Evolutionary conservation across 108 stramenopile species (phyloP).

Genomic region (Cylindrotheca closterium): DNA sequence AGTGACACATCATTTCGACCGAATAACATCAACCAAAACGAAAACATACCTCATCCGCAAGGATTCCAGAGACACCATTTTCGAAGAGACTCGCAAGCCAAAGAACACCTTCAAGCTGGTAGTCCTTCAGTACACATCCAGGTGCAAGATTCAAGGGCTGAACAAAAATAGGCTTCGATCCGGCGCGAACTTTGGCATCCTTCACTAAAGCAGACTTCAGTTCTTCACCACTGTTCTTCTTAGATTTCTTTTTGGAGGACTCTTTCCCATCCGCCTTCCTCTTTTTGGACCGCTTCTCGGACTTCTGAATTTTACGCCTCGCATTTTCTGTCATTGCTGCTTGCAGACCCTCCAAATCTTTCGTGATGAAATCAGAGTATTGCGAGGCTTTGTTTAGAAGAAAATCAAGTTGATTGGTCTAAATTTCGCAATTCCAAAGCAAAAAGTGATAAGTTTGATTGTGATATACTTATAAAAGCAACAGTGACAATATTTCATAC

Average conservation of each 20-base stretch:
- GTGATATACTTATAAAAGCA: neutral
- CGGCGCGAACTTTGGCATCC: slow-evolving; percentile 38
- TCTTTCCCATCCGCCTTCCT: slow-evolving; percentile 28
- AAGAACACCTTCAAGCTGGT: slow-evolving; percentile 88
- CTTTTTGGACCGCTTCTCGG: slow-evolving; percentile 51
- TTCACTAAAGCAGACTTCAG: slow-evolving; percentile 65
- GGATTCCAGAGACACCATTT: slow-evolving; percentile 97
- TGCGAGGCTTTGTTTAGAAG: slow-evolving; percentile 78
- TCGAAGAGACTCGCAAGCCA: slow-evolving; percentile 97
- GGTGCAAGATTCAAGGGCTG: slow-evolving; percentile 78
- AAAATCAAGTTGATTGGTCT: slow-evolving; percentile 83
- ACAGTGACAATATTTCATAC: slow-evolving; percentile 34
- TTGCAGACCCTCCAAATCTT: slow-evolving; percentile 80
- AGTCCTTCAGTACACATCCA: slow-evolving; percentile 81
- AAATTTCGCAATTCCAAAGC: neutral
- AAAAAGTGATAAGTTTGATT: neutral
- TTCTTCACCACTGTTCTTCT: slow-evolving; percentile 52
- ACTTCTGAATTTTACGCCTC: slow-evolving; percentile 30
- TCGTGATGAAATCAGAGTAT: slow-evolving; percentile 85
- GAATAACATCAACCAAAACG: neutral
- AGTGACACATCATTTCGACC: neutral
- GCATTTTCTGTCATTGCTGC: slow-evolving; percentile 63
- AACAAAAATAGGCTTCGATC: slow-evolving; percentile 69
- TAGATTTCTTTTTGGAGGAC: slow-evolving; percentile 46
- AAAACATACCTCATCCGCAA: slow-evolving; percentile 96